Base-by-base conservation (phyloP, 352 stramenopile species). In the Phytophthora citrophthora region DNA sequence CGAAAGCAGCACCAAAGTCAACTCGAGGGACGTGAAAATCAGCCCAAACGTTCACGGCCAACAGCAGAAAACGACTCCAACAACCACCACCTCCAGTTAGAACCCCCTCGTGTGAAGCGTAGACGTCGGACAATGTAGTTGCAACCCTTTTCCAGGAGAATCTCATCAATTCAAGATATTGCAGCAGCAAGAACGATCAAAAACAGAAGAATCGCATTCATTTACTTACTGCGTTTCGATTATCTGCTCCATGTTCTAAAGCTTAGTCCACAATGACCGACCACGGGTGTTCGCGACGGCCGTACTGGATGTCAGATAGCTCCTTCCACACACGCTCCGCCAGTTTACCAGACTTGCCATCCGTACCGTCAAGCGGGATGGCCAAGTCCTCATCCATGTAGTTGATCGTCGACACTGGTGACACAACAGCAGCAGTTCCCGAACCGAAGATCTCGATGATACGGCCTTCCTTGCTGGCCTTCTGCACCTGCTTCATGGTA, bases 371-470 rank as follows among this genome's bases (percentile, higher is more conserved):
- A 8, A 96, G 81, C 26, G 90, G 89, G 61, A 99, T 97, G 18
- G 89, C 63, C 61, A 98, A 90, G 68, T 98, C 93, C 51, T 91
- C 63, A 43, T 93, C 92, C 53, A 98, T 83, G 85, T 98, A 98
- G 73, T 97, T 86, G 78, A 99, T 98, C 56, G 79, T 85, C 29
- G 89, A 92, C 44, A 99, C 95, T 2, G 97, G 96, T 41, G 91
- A 94, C 29, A 99, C 90, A 23, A 99, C 91, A 23, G 95, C 95
- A 27, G 97, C 97, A 31, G 97, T 99, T 40, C 97, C 97, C 11
- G 93, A 96, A 54, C 96, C 97, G 77, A 99, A 99, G 50, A 96
- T 82, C 78, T 99, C 97, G 16, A 98, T 61, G 32, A 99, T 73
- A 38, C 93, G 77, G 31, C 90, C 89, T 38, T 98, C 93, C 23